These are phyloP conservation scores for Pulveroboletus frians DNA, from an alignment of 768 basidiomycete species.

Conservation along the genomic window DNA sequence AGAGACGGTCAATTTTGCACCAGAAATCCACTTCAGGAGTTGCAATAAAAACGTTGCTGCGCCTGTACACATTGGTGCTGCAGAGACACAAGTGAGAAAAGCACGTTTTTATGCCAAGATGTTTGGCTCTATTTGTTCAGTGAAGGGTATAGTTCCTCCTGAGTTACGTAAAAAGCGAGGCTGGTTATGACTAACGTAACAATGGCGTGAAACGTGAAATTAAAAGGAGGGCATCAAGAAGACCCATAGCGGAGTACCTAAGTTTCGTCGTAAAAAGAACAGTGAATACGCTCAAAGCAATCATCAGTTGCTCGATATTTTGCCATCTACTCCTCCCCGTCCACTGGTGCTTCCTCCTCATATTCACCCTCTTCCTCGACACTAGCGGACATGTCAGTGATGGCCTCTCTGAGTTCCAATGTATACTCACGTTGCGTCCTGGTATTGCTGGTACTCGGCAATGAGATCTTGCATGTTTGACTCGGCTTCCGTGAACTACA, in stretches of 20 bases:
- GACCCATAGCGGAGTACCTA: constrained; percentile 34
- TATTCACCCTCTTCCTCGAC: constrained; percentile 87
- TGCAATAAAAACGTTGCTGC: constrained; percentile 26
- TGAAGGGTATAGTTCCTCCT: neutral
- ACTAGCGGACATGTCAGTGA: constrained; percentile 36
- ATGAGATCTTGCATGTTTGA: constrained; percentile 99
- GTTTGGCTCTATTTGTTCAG: constrained; percentile 9
- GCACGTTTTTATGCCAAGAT: neutral
- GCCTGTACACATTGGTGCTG: constrained; percentile 31
- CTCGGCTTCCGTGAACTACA: constrained; percentile 92
- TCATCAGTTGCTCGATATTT: constrained; percentile 19
- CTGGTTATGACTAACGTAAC: constrained; percentile 28
- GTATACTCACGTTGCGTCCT: constrained; percentile 82
- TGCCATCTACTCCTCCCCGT: constrained; percentile 50
- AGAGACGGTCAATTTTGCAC: constrained; percentile 21
- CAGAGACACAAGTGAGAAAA: neutral
- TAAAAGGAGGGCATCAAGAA: constrained; percentile 27
- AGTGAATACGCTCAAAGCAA: constrained; percentile 14
- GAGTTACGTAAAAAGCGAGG: constrained; percentile 11
- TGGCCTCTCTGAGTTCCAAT: neutral
- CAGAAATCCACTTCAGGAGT: constrained; percentile 31
- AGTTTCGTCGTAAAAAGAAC: constrained; percentile 30
- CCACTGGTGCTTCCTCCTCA: constrained; percentile 66
- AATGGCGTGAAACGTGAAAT: constrained; percentile 29
- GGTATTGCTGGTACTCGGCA: constrained; percentile 96